Base-by-base conservation (phyloP, 768 basidiomycete genomes). In the Crepidotus variabilis region DNA sequence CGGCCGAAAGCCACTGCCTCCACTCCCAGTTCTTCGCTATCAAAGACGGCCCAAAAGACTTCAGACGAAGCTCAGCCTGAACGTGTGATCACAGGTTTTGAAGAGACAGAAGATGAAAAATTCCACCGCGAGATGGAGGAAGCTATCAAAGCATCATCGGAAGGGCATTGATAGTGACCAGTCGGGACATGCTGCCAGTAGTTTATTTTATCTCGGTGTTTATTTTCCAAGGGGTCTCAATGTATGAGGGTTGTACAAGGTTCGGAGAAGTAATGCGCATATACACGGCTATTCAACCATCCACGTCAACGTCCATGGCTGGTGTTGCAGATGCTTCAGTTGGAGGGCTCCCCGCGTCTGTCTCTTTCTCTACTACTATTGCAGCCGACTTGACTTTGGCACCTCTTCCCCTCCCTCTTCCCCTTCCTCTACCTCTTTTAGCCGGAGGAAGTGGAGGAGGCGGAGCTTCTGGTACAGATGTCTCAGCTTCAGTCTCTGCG, bases 281-380 rank as follows among this genome's bases (percentile, higher is more conserved):
- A 16, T 52, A 24, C 14, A 7, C 33, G 3, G 39, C 18, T 20
- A 32, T 34, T 59, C 39, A 65, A 24, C 53, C 48, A 51, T 67
- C 65, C 5, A 62, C 59, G 32, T 69, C 67, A 28, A 69, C 60
- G 45, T 68, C 67, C 63, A 66, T 67, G 2, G 67, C 53, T 22
- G 75, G 71, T 51, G 67, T 69, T 2, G 72, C 67, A 45, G 71
- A 71, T 23, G 70, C 63, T 59, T 75, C 74, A n/a, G 58, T 66
- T 51, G 54, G 68, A 62, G 46, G 66, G 58, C 52, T 61, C 22
- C 59, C 57, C 6, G 61, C 58, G 9, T 65, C 66, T 0, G 24
- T 56, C 47, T 64, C 60, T n/a, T 57, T 63, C 28, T 57, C 57
- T 34, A 56, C 61, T n/a, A 63, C 63, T n/a, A 54, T 57, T 1